Conservation (phyloP, 805 yeast species). For the Wickerhamomyces tratensis region DNA sequence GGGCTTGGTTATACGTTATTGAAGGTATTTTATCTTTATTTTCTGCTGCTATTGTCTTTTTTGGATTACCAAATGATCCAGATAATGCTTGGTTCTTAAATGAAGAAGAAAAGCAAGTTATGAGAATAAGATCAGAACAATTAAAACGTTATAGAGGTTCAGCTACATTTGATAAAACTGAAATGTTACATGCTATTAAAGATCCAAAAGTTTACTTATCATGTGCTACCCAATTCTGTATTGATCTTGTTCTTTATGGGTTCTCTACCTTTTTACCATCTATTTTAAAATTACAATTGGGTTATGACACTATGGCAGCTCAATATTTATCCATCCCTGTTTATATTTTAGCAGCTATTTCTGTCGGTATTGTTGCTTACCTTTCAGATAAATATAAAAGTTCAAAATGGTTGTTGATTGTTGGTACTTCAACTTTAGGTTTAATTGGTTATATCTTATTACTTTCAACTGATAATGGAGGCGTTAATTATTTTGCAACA, state of each 20-base stretch:
- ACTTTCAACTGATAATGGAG: constrained; percentile 18
- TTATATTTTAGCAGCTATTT: constrained; percentile 23
- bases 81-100: constrained; percentile 21
- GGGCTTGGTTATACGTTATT: constrained; percentile 29
- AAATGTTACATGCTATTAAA: constrained; percentile 21
- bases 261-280: constrained; percentile 31
- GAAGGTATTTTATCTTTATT: constrained; percentile 27
- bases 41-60: constrained; percentile 16
- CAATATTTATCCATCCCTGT: constrained; percentile 33
- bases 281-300: constrained; percentile 21
- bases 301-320: constrained; percentile 19
- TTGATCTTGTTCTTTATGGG: constrained; percentile 32
- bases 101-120: constrained; percentile 19
- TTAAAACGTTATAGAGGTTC: constrained; percentile 19
- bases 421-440: constrained; percentile 17
- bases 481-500: constrained; percentile 27
- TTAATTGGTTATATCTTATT: constrained; percentile 25
- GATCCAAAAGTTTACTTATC: constrained; percentile 28
- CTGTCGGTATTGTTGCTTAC: constrained; percentile 16
- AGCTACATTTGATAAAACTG: constrained; percentile 20
- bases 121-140: constrained; percentile 19
- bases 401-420: constrained; percentile 24
- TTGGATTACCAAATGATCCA: constrained; percentile 25
- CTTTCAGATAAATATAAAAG: constrained; percentile 19
- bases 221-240: constrained; percentile 34